A percentile compares a stretch with the other conserved stretches of the same genome.
Conservation (phyloP, 2,329 filamentous ascomycete species). For the Emericellopsis cladophorae region DNA sequence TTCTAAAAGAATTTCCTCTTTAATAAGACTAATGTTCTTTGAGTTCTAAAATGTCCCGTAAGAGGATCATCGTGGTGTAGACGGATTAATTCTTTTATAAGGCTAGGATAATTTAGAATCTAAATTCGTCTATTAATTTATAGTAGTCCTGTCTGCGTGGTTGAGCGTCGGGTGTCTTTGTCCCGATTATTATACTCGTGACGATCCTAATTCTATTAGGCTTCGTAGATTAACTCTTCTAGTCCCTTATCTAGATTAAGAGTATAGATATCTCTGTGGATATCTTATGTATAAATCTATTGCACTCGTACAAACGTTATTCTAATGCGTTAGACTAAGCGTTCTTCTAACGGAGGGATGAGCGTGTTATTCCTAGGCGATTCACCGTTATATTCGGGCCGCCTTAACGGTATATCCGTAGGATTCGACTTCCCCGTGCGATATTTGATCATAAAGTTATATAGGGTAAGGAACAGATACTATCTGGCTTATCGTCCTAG, state of each 20-base stretch:
- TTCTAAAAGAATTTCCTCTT: too few species aligned
- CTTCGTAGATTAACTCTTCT: neutral
- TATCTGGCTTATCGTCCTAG: too few species aligned
- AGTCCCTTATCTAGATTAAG: slow-evolving; percentile 7
- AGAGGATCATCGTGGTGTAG: too few species aligned
- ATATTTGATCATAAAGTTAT: too few species aligned
- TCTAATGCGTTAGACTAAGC: neutral
- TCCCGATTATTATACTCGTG: slow-evolving; percentile 3
- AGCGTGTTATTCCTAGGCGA: neutral
- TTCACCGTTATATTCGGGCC: too few species aligned
- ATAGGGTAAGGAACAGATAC: too few species aligned
- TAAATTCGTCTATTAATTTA: neutral
- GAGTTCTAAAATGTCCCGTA: too few species aligned
- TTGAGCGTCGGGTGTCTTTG: neutral
- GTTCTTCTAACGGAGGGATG: neutral
- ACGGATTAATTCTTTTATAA: too few species aligned
- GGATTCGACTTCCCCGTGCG: too few species aligned
- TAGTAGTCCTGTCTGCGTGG: too few species aligned
- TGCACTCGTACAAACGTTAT: neutral
- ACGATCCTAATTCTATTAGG: slow-evolving; percentile 3
- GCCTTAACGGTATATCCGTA: too few species aligned
- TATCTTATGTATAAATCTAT: neutral
- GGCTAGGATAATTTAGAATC: too few species aligned
- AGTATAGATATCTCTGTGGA: slow-evolving; percentile 6
- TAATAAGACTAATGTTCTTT: slow-evolving; percentile 1